Evolutionary conservation across 2,329 filamentous ascomycete genomes (phyloP).

Genomic region (Stachybotrys echinatus): DNA sequence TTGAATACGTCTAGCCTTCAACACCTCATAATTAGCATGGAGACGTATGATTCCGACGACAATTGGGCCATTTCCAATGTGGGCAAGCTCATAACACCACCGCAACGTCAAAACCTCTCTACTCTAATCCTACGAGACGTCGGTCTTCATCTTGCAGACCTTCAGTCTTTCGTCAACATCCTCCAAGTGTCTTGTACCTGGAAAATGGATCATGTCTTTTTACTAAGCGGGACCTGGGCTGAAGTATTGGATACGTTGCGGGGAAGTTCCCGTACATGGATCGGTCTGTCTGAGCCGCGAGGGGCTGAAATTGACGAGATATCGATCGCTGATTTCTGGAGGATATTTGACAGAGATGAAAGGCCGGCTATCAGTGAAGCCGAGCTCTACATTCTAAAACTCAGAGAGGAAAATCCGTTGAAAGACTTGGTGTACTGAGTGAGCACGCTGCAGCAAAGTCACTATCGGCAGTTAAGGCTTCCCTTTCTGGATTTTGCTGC

Average conservation of each 20-base stretch:
- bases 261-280: neutral
- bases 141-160: neutral
- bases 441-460: too few species aligned
- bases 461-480: too few species aligned
- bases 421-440: neutral
- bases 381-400: neutral
- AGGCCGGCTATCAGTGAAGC: neutral
- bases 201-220: neutral
- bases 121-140: neutral
- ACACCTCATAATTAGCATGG: neutral
- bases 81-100: constrained; percentile 1
- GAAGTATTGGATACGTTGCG: constrained; percentile 1
- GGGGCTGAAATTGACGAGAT: constrained; percentile 1
- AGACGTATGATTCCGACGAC: neutral
- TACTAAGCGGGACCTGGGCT: constrained; percentile 2
- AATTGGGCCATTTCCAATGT: neutral
- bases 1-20: neutral
- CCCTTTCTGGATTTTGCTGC: too few species aligned
- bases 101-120: neutral
- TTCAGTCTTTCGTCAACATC: neutral
- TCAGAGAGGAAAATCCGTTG: neutral
- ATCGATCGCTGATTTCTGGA: neutral
- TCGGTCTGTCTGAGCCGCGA: neutral
- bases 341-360: neutral
- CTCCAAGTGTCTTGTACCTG: neutral